These are phyloP conservation scores for Cryptosporidium sp. DNA, from an alignment of 169 alveolate species.

Conservation along the genomic window DNA sequence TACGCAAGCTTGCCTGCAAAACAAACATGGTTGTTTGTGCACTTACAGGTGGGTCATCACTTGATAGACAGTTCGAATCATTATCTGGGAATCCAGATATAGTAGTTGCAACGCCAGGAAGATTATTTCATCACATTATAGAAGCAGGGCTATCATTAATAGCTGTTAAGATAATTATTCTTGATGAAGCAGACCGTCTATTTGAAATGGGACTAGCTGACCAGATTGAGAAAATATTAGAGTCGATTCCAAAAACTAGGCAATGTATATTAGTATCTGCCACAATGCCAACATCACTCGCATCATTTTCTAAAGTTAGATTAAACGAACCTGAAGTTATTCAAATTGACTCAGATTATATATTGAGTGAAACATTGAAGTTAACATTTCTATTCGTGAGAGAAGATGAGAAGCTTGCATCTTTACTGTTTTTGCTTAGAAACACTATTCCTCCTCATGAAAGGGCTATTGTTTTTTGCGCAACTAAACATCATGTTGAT, in stretches of 20 bases:
- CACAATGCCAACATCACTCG: conserved; percentile 92
- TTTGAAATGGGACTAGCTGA: conserved; percentile 94
- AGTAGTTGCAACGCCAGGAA: conserved; percentile 96
- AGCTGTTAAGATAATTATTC: conserved; percentile 88
- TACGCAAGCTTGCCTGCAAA: conserved; percentile 83
- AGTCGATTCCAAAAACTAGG: conserved; percentile 85
- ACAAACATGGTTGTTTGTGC: conserved; percentile 90
- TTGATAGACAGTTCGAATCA: conserved; percentile 92
- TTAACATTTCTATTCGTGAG: conserved; percentile 85
- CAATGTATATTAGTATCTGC: conserved; percentile 94
- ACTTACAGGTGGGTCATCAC: conserved; percentile 94
- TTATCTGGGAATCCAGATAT: conserved; percentile 94
- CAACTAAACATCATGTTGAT: conserved; percentile 94
- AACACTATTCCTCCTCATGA: conserved; percentile 82
- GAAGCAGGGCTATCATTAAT: conserved; percentile 89
- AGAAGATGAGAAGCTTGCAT: conserved; percentile 87
- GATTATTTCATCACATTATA: conserved; percentile 91
- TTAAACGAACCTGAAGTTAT: conserved; percentile 91
- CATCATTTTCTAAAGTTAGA: conserved; percentile 91
- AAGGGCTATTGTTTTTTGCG: conserved; percentile 87
- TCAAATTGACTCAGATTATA: conserved; percentile 89
- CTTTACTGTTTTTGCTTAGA: conserved; percentile 86
- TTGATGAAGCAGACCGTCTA: conserved; percentile 96
- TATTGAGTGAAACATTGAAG: conserved; percentile 86
- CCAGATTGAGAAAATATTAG: conserved; percentile 88